A percentile compares a stretch with the other conserved stretches of the same genome.
Evolutionary conservation across 495 filamentous ascomycete genomes (phyloP).

Genomic region (Hypomontagnella submonticulosa): DNA sequence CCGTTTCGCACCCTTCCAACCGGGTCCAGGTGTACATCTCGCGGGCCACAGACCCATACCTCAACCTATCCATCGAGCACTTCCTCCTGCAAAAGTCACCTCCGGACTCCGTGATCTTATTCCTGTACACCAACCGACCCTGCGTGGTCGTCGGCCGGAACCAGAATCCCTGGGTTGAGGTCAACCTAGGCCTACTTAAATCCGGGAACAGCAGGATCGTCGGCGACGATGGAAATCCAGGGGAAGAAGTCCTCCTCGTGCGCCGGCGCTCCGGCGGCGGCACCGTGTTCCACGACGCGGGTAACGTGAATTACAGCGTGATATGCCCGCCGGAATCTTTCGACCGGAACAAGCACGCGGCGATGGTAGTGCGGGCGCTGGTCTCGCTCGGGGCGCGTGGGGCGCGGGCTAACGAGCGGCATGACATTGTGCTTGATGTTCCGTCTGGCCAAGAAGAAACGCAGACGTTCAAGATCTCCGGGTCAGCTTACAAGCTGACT

Average conservation of each 20-base stretch:
- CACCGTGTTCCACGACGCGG: conserved; percentile 90
- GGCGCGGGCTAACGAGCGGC: conserved; percentile 83
- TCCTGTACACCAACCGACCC: conserved; percentile 87
- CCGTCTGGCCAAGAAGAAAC: conserved; percentile 30
- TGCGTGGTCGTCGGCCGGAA: conserved; percentile 93
- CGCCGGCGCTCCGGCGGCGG: conserved; percentile 89
- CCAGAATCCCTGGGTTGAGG: conserved; percentile 96
- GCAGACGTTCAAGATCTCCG: conserved; percentile 80
- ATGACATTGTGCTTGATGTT: conserved; percentile 86
- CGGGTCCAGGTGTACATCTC: conserved; percentile 78
- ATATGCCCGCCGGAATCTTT: conserved; percentile 81
- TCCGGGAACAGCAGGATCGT: conserved; percentile 1
- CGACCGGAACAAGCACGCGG: conserved; percentile 85
- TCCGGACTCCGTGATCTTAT: conserved; percentile 76
- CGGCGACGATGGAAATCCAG: conserved; percentile 10
- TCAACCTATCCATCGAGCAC: conserved; percentile 97
- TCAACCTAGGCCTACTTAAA: conserved; percentile 71
- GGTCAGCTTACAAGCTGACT: conserved; percentile 93
- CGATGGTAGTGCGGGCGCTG: conserved; percentile 88
- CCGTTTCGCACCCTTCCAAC: conserved; percentile 41
- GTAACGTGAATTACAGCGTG: conserved; percentile 93
- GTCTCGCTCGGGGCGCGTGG: conserved; percentile 58
- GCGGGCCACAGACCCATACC: conserved; percentile 75
- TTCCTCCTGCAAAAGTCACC: conserved; percentile 80
- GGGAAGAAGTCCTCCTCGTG: conserved; percentile 68